phyloP scores from a whole-genome alignment of 1,139 yeast species.

The Blastobotrys illinoisensis region DNA sequence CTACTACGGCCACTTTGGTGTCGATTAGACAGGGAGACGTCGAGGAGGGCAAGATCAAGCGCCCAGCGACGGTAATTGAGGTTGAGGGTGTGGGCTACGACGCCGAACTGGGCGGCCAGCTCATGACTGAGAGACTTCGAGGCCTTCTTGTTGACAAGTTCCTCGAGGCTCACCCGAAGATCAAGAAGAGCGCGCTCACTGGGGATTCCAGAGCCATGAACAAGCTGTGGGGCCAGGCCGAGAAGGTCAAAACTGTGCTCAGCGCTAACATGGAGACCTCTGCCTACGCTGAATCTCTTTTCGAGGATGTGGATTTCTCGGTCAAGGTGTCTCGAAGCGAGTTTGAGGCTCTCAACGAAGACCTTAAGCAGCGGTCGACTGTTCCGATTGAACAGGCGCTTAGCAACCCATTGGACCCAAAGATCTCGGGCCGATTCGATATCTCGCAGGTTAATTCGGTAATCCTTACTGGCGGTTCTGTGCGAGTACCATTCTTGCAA shows the following conservation, averaged over 20 bases:
- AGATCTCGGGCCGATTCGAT: constrained; percentile 29
- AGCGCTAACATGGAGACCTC: constrained; percentile 81
- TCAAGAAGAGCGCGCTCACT: constrained; percentile 32
- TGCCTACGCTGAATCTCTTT: constrained; percentile 57
- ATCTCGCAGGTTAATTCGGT: constrained; percentile 54
- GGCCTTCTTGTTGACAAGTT: constrained; percentile 57
- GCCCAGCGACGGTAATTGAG: constrained; percentile 40
- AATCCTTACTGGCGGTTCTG: constrained; percentile 84
- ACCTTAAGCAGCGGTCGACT: constrained; percentile 42
- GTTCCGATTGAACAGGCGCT: constrained; percentile 56
- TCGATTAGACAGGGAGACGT: constrained; percentile 47
- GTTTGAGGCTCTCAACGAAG: constrained; percentile 57
- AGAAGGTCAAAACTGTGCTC: constrained; percentile 75
- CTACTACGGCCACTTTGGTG: constrained; percentile 79
- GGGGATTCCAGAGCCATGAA: constrained; percentile 56
- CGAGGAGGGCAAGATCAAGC: constrained; percentile 24
- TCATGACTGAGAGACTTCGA: constrained; percentile 60
- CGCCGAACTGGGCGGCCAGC: constrained; percentile 64
- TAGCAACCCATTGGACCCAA: constrained; percentile 23
- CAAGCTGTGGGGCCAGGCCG: constrained; percentile 75
- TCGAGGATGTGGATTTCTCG: constrained; percentile 68
- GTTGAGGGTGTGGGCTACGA: constrained; percentile 71
- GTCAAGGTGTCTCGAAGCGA: constrained; percentile 64
- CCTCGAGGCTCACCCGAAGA: constrained; percentile 31
- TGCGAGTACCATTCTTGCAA: constrained; percentile 86